phyloP scores from a whole-genome alignment of 352 stramenopile genomes.

The Phytophthora colocasiae region DNA sequence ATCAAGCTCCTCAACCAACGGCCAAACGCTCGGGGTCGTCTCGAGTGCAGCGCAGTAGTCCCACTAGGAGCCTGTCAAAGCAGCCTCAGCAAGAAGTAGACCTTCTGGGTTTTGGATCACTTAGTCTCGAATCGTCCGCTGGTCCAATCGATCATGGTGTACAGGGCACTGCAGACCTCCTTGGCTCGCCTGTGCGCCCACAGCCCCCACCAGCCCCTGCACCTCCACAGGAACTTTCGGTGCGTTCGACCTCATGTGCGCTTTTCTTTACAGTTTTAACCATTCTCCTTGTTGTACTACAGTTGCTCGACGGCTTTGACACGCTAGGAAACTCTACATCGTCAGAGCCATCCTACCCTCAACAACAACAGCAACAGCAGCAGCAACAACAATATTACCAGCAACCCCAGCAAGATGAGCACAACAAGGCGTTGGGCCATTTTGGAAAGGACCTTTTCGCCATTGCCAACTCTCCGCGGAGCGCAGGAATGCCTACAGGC shows the following conservation, averaged over 20 bases:
- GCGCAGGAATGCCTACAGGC: slow-evolving; percentile 26
- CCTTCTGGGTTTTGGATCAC: slow-evolving; percentile 73
- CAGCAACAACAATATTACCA: slow-evolving; percentile 43
- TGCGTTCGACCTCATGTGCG: slow-evolving; percentile 28
- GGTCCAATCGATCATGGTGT: slow-evolving; percentile 18
- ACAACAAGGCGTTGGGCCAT: slow-evolving; percentile 73
- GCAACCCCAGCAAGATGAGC: slow-evolving; percentile 51
- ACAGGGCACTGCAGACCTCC: slow-evolving; percentile 26
- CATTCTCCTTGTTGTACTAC: slow-evolving; percentile 1
- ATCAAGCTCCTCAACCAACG: slow-evolving; percentile 16
- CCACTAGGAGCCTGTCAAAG: slow-evolving; percentile 20
- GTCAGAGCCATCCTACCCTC: slow-evolving; percentile 44
- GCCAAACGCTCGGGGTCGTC: slow-evolving; percentile 13
- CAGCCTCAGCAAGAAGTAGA: slow-evolving; percentile 68
- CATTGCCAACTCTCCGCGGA: slow-evolving; percentile 83
- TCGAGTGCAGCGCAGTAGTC: slow-evolving; percentile 29
- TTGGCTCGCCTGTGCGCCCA: slow-evolving; percentile 31
- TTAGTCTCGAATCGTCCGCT: slow-evolving; percentile 54
- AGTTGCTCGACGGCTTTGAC: slow-evolving; percentile 64
- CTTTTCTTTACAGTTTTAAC: slow-evolving; percentile 20
- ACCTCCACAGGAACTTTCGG: slow-evolving; percentile 62
- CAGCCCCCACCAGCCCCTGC: slow-evolving; percentile 27
- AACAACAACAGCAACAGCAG: slow-evolving; percentile 31
- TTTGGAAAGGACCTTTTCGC: slow-evolving; percentile 89
- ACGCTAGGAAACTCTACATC: slow-evolving; percentile 43